These are phyloP conservation scores for Raffaelea albimanens DNA, from an alignment of 2,329 filamentous ascomycete genomes.

Conservation along the genomic window DNA sequence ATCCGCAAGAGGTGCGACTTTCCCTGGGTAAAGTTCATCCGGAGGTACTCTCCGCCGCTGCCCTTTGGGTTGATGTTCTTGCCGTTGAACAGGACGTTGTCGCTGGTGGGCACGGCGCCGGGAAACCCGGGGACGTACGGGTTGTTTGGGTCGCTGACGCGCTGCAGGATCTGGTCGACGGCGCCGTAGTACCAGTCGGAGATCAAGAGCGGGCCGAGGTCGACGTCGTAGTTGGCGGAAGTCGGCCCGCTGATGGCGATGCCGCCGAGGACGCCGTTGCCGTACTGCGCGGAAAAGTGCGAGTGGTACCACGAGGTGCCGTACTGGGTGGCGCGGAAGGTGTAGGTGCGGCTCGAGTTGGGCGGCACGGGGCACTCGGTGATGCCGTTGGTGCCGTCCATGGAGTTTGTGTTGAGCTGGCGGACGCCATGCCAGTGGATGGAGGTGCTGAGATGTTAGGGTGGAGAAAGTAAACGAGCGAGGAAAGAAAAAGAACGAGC, in stretches of 20 bases:
- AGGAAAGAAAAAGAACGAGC: not conserved
- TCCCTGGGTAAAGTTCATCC: slow-evolving; percentile 27
- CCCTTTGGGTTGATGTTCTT: slow-evolving; percentile 22
- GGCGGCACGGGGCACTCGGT: slow-evolving; percentile 32
- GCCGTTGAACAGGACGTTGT: slow-evolving; percentile 38
- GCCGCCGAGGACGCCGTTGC: slow-evolving; percentile 40
- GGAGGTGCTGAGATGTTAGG: slow-evolving; percentile 21
- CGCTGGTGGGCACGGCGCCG: slow-evolving; percentile 18
- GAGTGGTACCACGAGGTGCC: slow-evolving; percentile 35
- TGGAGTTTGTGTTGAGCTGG: slow-evolving; percentile 31
- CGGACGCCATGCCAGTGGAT: slow-evolving; percentile 40
- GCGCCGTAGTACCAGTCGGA: slow-evolving; percentile 48
- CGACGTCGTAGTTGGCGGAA: slow-evolving; percentile 40
- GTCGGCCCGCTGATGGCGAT: slow-evolving; percentile 41
- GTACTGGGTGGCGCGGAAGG: slow-evolving; percentile 28
- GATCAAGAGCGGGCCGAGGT: slow-evolving; percentile 42
- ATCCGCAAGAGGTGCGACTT: slow-evolving; percentile 40
- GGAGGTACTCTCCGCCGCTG: slow-evolving; percentile 21
- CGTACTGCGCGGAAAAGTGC: slow-evolving; percentile 40
- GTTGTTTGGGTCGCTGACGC: slow-evolving; percentile 17
- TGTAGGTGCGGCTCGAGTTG: slow-evolving; percentile 23
- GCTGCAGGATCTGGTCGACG: slow-evolving; percentile 26
- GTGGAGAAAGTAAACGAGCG: too few species aligned
- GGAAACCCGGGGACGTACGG: slow-evolving; percentile 7
- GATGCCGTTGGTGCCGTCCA: slow-evolving; percentile 35